Conservation (phyloP, 1,284 basidiomycete species). For the Porodaedalea pini region DNA sequence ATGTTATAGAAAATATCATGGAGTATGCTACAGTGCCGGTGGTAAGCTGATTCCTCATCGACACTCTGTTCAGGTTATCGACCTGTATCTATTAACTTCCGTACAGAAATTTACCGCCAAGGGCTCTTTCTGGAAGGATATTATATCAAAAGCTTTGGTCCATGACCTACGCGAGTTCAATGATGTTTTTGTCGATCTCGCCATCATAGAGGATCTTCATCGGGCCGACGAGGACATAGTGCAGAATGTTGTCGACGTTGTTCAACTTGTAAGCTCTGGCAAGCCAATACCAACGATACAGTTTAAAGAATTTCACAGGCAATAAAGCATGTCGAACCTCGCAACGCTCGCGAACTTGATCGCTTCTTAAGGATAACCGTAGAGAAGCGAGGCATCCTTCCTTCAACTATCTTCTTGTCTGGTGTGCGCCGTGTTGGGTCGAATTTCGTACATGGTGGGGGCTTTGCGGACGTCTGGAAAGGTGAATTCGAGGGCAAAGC, state of each 20-base stretch:
- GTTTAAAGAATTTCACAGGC: neutral
- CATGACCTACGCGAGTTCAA: neutral
- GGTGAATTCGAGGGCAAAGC: constrained; percentile 3
- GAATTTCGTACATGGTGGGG: constrained; percentile 11
- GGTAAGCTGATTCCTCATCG: neutral
- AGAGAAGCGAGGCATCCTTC: constrained; percentile 6
- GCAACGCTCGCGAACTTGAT: neutral
- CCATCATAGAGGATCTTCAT: neutral
- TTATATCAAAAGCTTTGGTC: neutral
- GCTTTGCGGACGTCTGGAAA: constrained; percentile 17
- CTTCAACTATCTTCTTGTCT: neutral
- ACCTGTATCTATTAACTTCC: too few species aligned
- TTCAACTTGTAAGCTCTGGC: neutral
- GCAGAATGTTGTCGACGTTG: constrained; percentile 1
- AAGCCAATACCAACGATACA: neutral
- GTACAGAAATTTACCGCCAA: neutral
- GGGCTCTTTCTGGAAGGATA: neutral
- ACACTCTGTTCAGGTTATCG: neutral
- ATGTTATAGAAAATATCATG: neutral
- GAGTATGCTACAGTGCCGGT: neutral
- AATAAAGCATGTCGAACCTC: neutral
- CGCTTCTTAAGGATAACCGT: neutral
- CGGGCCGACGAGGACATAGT: neutral
- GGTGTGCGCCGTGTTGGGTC: constrained; percentile 3
- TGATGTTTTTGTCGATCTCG: neutral